Base-by-base conservation (phyloP, 768 basidiomycete genomes). In the Daedalea quercina region DNA sequence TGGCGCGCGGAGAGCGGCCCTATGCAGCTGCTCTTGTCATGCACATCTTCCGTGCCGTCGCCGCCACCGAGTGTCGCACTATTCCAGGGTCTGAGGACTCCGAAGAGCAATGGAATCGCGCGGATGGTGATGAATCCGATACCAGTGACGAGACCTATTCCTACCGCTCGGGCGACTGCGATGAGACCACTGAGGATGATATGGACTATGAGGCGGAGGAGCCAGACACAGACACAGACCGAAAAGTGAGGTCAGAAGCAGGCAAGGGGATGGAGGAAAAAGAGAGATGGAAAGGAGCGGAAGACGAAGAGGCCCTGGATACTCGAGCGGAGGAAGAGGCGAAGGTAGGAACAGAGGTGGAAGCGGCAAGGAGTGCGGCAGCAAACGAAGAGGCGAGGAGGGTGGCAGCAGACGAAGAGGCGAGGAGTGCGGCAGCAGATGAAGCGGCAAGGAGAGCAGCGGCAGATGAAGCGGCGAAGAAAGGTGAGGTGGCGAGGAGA, bases 201-300 rank as follows among this genome's bases (percentile, higher is more conserved):
- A 40, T 31, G 28, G n/a, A 53, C 46, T 17, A 54, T 31, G n/a
- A 48, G 22, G 26, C 44, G 26, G 42, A 49, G 47, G n/a, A 17
- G 37, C 1, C 20, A 31, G 31, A 54, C 42, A 13, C 47, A 49
- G 41, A 22, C 3, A 3, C n/a, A 13, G 13, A n/a, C 1, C 13
- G 12, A 15, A 34, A 40, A 15, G 28, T 11, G 28, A 31, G 11
- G 28, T 11, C 11, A 31, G 28, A 31, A 11, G 28, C 28, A 31
- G 28, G 6, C 6, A 11, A 31, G 28, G 28, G 11, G 11, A 11
- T 11, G 11, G 28, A 31, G 28, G 28, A 31, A 11, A 31, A 31
- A 11, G 6, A 31, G 28, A 31, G 28, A 11, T 11, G 28, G 28
- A 31, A 31, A 11, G 11, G 28, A 31, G 28, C 28, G 4, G 6